A percentile compares a stretch with the other conserved stretches of the same genome.
Evolutionary conservation across 2,329 filamentous ascomycete genomes (phyloP).

Genomic region (Aspergillus pseudotamarii): DNA sequence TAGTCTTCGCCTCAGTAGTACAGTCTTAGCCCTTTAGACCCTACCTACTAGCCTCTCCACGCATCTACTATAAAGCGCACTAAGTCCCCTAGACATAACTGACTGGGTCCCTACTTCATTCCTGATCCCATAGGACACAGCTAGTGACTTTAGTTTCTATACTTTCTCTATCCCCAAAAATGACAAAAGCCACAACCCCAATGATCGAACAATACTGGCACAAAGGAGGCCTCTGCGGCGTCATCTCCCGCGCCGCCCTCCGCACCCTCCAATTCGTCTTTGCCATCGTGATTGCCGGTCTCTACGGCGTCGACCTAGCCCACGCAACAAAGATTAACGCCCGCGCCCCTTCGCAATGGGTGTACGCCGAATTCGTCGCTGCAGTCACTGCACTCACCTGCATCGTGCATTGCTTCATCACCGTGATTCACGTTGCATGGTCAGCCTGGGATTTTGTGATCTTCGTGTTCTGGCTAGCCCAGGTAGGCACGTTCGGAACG

Average conservation of each 20-base stretch:
- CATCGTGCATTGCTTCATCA: conserved; percentile 14
- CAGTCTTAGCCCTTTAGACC: neutral
- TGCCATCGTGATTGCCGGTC: conserved; percentile 17
- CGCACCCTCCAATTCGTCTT: conserved; percentile 22
- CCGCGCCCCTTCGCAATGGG: conserved; percentile 18
- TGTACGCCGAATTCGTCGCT: conserved; percentile 23
- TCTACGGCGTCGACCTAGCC: conserved; percentile 24
- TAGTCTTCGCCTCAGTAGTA: neutral
- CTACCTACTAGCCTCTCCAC: neutral
- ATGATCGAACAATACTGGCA: conserved; percentile 18
- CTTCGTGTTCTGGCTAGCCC: neutral
- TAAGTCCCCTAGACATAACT: neutral
- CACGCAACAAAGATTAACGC: conserved; percentile 16
- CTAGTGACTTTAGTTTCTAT: neutral
- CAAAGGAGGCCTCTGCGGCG: conserved; percentile 9
- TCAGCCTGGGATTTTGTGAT: neutral
- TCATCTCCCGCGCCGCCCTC: conserved; percentile 13
- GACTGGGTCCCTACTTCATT: neutral
- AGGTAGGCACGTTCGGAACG: neutral
- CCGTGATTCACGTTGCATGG: neutral
- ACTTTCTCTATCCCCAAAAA: neutral
- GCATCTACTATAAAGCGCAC: neutral
- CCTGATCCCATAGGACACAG: neutral
- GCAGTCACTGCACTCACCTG: conserved; percentile 18
- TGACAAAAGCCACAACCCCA: neutral